A percentile compares a stretch with the other conserved stretches of the same genome.
These are phyloP conservation scores for Exophiala alcalophila DNA, from an alignment of 2,329 filamentous ascomycete species.

Conservation along the genomic window DNA sequence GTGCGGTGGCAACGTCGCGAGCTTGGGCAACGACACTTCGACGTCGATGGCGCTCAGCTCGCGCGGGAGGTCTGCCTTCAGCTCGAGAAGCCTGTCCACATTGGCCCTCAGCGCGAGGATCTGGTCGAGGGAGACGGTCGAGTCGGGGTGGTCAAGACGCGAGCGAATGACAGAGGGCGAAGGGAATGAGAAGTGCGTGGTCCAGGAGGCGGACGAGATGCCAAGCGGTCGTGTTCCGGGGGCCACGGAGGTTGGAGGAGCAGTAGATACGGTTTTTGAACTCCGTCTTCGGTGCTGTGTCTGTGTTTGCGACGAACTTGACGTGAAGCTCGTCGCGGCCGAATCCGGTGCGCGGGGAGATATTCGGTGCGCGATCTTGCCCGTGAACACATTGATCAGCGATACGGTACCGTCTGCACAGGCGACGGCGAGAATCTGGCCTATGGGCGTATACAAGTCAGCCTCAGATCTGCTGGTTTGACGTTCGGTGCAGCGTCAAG, in stretches of 20 bases:
- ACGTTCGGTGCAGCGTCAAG: background rate
- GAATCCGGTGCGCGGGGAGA: constrained; percentile 7
- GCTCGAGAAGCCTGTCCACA: constrained; percentile 35
- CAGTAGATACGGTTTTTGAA: constrained; percentile 1
- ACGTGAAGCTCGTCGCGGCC: background rate
- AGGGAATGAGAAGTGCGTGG: constrained; percentile 53
- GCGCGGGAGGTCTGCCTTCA: constrained; percentile 61
- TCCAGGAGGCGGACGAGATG: constrained; percentile 46
- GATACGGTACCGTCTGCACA: constrained; percentile 80
- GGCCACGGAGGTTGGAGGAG: background rate
- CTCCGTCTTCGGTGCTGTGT: constrained; percentile 4
- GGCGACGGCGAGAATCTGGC: constrained; percentile 74
- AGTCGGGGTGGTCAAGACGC: constrained; percentile 38
- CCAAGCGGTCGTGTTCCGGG: background rate
- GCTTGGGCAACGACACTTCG: constrained; percentile 70
- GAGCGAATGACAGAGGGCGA: constrained; percentile 39
- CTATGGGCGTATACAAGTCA: constrained; percentile 39
- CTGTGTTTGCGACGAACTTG: constrained; percentile 8
- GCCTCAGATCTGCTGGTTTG: background rate
- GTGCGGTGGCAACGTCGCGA: constrained; percentile 67
- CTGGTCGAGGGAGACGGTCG: constrained; percentile 42
- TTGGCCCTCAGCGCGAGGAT: constrained; percentile 41
- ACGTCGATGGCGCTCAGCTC: constrained; percentile 69
- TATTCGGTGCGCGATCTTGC: constrained; percentile 68
- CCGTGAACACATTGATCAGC: constrained; percentile 73